Evolutionary conservation across 805 yeast genomes (phyloP), one percentile per base, ranked within the genome.

Genomic region (Debaryomyces hansenii): DNA sequence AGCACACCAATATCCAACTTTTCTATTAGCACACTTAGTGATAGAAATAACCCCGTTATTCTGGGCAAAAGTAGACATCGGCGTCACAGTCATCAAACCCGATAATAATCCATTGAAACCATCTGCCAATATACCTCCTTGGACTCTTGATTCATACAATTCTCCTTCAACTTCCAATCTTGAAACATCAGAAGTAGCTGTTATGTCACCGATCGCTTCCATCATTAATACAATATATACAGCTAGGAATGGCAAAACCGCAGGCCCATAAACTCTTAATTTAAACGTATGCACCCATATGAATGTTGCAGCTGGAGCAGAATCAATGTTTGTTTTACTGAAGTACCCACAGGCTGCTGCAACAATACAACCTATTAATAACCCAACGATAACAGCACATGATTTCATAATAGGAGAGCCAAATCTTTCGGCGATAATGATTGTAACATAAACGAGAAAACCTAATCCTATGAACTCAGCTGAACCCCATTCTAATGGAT

Each of bases 381-480:
- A 72, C 32, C 97, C 97, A 34, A 84, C 69, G 55, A 90, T 87
- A 42, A 90, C 96, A 1, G 97, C 94, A 77, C 96, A 90, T 1
- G 96, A 87, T 62, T 87, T 89, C 94, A 90, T 87, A 59, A 90
- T 86, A 45, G 97, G 97, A 16, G 97, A 82, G 21, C 97, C 97
- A 78, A 86, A 90, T 62, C 82, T 82, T 66, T 91, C 97, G 58
- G 86, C 79, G 28, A 89, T 45, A 46, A 90, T 76, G 58, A 91
- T 89, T 5, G 88, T 72, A 21, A 81, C 76, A 59, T 80, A 87
- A 9, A 90, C 96, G 31, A 85, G 68, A 75, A 90, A 90, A 4
- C 97, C 97, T 28, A 90, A 75, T 40, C 97, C 97, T 54, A 91
- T 69, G 59, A 85, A 90, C 59, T 84, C 79, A 10, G 96, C 96